Evolutionary conservation across 345 rosid species (phyloP), one percentile per base, ranked within the genome.

Genomic region (Eucalyptus curtisii): DNA sequence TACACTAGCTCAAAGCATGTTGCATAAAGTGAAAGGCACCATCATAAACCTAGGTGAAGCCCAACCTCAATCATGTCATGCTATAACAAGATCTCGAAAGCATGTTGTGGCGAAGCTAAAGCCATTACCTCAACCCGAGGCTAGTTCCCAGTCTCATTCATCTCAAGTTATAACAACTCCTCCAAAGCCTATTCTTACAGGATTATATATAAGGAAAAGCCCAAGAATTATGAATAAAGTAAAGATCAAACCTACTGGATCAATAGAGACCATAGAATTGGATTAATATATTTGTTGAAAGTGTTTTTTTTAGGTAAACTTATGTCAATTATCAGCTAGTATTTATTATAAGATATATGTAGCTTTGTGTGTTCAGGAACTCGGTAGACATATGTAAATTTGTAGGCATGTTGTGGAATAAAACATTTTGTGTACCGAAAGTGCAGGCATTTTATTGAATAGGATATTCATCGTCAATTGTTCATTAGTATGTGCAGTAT

Each of bases 71-170:
- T 59, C 68, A 27, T 59, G 6, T 12, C 68, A 59, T 59, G 31
- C 4, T 59, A 27, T 12, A 59, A 59, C 14, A 59, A 30, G 12
- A 24, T 25, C 68, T 27, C 16, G 0, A 59, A 59, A 59, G 68
- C 66, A 59, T 59, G 31, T 59, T 59, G 31, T 27, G 15, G 31
- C 1, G 7, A 59, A 59, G 31, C 8, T 5, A 59, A 59, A 27
- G 31, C 31, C 3, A 7, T 0, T 3, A 59, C 27, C 16, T 27
- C 4, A 59, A 59, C 31, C 8, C 4, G 0, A 59, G 31, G 68
- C 16, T 27, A 59, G 4, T 59, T 59, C 31, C 31, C 2, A 12
- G 0, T 27, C 31, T 59, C 31, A 59, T 2, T 27, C 31, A 2
- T 27, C 2, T 59, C 2, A 27, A 25, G 66, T 25, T 11, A 59